Base-by-base conservation (phyloP, 2,329 filamentous ascomycete species). In the Pseudocercospora crystallina region DNA sequence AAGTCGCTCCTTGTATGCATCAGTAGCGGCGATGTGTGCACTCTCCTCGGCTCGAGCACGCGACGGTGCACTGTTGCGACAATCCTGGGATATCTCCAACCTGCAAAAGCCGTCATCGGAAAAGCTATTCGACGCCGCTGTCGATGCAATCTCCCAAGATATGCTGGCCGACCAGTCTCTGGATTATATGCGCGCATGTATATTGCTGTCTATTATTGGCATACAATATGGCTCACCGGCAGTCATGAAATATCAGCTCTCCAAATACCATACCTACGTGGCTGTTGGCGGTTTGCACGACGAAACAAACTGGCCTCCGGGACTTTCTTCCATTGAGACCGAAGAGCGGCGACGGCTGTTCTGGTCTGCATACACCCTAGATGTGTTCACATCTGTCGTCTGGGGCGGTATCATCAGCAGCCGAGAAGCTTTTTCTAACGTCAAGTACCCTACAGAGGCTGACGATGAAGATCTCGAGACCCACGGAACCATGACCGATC, bases 351-450 rank as follows among this genome's bases (percentile, higher is more conserved):
- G 75, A 54, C 60, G 72, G 57, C 60, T 77, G 57, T 76, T 78
- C 56, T 82, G 79, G 79, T 80, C 78, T 36, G 78, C 78, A 35
- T 82, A 81, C 58, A 80, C 77, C 2, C 64, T 81, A 1, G 79
- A 81, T 49, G 70, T 81, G 4, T 80, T 77, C 62, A 71, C 76
- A 0, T 73, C 76, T 2, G 72, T 80, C 36, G 75, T 81, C 9
- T 80, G 76, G 75, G 73, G 69, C 49, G 70, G 73, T 36, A 65
- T 73, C 12, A 70, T 74, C 36, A 69, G 69, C 43, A 73, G 69
- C 41, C 70, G 73, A 40, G 76, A 77, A 64, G 65, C 68, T n/a
- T 72, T 75, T 38, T 70, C 67, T 26, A 66, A 69, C 10, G 76
- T 79, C 7, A 61, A 61, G 12, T 78, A 78, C 53, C 74, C 76